These are phyloP conservation scores for Pseudogymnoascus sp. DNA, from an alignment of 2,329 filamentous ascomycete species.

Conservation along the genomic window DNA sequence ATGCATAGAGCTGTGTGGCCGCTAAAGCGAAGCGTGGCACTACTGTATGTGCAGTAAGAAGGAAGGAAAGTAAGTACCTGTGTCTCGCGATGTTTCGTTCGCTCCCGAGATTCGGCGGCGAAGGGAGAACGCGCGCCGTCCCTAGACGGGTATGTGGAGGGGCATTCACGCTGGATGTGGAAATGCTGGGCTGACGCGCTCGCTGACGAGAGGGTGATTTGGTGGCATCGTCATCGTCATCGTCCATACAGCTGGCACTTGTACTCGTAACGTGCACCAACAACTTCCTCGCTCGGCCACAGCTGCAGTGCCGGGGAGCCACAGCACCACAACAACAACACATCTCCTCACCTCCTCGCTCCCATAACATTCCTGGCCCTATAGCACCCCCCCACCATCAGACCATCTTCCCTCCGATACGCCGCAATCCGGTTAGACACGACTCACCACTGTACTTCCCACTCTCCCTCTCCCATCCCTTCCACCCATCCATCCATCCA, in stretches of 20 bases:
- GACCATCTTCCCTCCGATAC: background rate
- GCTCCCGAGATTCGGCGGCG: constrained; percentile 1
- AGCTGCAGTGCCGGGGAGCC: background rate
- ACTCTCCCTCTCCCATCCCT: background rate
- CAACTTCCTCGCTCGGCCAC: background rate
- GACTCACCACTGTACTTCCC: background rate
- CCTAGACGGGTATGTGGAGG: background rate
- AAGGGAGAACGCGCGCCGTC: background rate
- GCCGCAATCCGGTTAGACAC: background rate
- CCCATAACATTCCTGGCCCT: background rate
- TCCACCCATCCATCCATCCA: background rate
- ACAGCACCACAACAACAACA: background rate
- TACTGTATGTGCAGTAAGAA: background rate
- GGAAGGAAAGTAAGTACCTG: background rate
- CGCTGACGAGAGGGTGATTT: background rate
- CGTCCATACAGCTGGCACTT: background rate
- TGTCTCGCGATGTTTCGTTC: background rate
- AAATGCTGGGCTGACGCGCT: background rate
- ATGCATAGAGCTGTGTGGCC: background rate
- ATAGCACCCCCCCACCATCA: background rate
- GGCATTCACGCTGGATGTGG: background rate
- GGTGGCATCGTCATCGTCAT: background rate
- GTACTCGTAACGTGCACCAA: background rate
- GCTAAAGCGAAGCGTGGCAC: background rate
- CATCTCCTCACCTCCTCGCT: background rate